phyloP scores from a whole-genome alignment of 169 alveolate genomes.

The Plasmodium adleri region DNA sequence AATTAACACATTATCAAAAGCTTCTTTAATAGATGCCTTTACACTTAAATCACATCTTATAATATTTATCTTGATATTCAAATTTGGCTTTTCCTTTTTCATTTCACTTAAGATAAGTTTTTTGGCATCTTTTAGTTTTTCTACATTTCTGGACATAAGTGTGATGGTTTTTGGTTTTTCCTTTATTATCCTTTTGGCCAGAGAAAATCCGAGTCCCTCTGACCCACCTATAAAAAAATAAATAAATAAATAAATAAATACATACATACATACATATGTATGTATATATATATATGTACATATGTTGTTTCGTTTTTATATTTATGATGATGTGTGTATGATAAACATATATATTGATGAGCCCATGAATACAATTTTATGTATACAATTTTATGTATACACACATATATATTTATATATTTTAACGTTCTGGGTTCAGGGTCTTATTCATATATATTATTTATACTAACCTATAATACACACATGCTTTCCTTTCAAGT shows the following conservation, averaged over 20 bases:
- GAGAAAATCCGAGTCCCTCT: constrained; percentile 60
- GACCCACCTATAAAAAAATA: constrained; percentile 41
- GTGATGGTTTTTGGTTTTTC: constrained; percentile 46
- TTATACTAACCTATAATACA: constrained; percentile 44
- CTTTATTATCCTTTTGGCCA: constrained; percentile 38
- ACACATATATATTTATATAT: background rate
- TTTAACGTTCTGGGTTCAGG: no score
- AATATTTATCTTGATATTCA: constrained; percentile 34
- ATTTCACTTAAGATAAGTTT: constrained; percentile 20
- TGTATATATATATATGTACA: background rate
- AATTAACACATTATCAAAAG: constrained; percentile 27
- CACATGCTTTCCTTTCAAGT: constrained; percentile 49
- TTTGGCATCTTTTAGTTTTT: constrained; percentile 42
- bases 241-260: background rate
- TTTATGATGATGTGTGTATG: background rate
- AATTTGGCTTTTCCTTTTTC: background rate
- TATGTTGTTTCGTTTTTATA: background rate
- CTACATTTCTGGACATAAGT: constrained; percentile 35
- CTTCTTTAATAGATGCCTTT: constrained; percentile 57
- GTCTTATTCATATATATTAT: no score
- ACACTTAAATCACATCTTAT: constrained; percentile 31
- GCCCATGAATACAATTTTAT: background rate
- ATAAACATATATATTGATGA: background rate
- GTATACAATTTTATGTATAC: background rate
- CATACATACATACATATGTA: background rate